Evolutionary conservation across 1,284 basidiomycete species (phyloP).

Genomic region (Boletus semigastroideus): DNA sequence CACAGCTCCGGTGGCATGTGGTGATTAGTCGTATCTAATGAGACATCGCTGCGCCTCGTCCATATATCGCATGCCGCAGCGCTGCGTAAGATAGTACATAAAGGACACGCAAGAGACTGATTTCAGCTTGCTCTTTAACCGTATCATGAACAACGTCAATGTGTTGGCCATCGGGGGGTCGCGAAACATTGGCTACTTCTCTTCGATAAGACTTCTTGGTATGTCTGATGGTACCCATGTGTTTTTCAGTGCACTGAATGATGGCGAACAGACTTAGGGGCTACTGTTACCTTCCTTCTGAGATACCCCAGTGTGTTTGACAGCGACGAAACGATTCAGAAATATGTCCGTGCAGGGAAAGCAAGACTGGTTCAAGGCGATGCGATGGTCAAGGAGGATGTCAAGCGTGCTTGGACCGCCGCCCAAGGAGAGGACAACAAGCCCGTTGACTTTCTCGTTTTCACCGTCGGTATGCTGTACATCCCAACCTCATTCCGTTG

Average conservation of each 20-base stretch:
- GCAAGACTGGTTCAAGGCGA: conserved; percentile 49
- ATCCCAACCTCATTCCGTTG: background rate
- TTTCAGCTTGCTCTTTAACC: background rate
- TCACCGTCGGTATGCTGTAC: conserved; percentile 24
- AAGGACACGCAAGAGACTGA: background rate
- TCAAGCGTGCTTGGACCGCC: conserved; percentile 43
- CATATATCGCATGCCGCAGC: too few relatives aligned
- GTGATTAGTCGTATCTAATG: too few relatives aligned
- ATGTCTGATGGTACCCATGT: background rate
- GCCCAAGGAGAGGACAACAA: conserved; percentile 17
- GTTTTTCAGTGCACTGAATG: background rate
- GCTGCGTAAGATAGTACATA: conserved; percentile 4
- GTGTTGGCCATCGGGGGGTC: conserved; percentile 59
- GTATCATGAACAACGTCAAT: conserved; percentile 30
- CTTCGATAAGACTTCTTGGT: conserved; percentile 53
- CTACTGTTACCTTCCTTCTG: conserved; percentile 51
- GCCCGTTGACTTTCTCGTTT: conserved; percentile 26
- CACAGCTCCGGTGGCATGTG: background rate
- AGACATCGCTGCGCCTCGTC: too few relatives aligned
- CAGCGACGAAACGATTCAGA: conserved; percentile 42
- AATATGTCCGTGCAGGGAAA: conserved; percentile 40
- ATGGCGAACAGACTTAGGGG: conserved; percentile 40
- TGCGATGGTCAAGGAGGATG: conserved; percentile 44
- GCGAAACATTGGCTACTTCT: conserved; percentile 60
- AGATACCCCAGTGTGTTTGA: conserved; percentile 44